phyloP scores from a whole-genome alignment of 1,284 basidiomycete genomes.

The Trichosporon ovoides region DNA sequence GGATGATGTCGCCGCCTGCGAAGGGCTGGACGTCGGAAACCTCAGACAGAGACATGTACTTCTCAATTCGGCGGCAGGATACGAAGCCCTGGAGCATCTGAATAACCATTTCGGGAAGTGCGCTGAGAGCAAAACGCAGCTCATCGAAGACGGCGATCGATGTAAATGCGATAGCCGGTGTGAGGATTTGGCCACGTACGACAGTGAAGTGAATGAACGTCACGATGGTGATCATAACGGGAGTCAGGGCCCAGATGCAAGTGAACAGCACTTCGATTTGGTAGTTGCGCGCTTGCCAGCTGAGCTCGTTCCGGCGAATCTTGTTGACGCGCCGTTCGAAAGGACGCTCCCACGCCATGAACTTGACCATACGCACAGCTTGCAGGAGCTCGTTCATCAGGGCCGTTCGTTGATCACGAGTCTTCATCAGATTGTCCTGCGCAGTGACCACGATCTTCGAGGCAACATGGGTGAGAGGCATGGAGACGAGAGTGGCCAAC shows the following conservation, averaged over 20 bases:
- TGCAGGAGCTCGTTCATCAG: conserved; percentile 92
- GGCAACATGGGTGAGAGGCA: conserved; percentile 81
- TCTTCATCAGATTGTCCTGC: conserved; percentile 87
- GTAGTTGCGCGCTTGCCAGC: conserved; percentile 78
- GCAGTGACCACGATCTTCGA: conserved; percentile 74
- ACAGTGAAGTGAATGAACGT: conserved; percentile 60
- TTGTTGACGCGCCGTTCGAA: conserved; percentile 72
- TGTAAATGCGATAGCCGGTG: conserved; percentile 81
- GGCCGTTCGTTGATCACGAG: conserved; percentile 79
- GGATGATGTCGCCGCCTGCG: conserved; percentile 58
- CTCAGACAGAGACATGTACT: conserved; percentile 70
- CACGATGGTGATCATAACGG: conserved; percentile 47
- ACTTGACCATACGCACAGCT: conserved; percentile 91
- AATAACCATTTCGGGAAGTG: conserved; percentile 83
- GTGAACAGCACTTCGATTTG: conserved; percentile 78
- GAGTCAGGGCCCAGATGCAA: conserved; percentile 60
- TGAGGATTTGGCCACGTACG: conserved; percentile 57
- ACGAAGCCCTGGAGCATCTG: conserved; percentile 76
- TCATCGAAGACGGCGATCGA: conserved; percentile 69
- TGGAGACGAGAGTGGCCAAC: conserved; percentile 70
- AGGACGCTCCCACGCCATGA: conserved; percentile 91
- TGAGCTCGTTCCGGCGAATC: conserved; percentile 71
- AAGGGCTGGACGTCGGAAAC: conserved; percentile 58
- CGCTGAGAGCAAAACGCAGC: conserved; percentile 65
- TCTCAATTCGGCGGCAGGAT: conserved; percentile 83